Evolutionary conservation across 257 asterid species (phyloP).

Genomic region (Salvia hispanica): DNA sequence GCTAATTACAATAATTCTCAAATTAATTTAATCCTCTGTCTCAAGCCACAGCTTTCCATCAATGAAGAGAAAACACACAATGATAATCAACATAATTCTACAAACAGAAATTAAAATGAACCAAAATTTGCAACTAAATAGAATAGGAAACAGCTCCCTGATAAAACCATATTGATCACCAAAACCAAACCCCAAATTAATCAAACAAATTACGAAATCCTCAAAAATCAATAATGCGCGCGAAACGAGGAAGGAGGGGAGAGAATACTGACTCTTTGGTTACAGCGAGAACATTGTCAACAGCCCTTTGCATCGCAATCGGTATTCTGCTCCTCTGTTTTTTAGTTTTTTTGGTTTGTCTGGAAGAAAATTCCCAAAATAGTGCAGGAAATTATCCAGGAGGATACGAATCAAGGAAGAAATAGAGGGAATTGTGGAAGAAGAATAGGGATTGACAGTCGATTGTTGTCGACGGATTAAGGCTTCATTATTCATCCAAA

Average conservation of each 20-base stretch:
- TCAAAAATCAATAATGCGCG: background rate
- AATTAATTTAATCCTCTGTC: background rate
- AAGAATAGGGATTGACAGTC: conserved; percentile 37
- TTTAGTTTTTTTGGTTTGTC: too few species aligned
- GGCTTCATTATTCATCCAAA: background rate
- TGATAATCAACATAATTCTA: background rate
- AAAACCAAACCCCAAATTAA: conserved; percentile 19
- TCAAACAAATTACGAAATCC: background rate
- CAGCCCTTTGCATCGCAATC: conserved; percentile 81
- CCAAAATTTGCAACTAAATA: conserved; percentile 6
- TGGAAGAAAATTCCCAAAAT: conserved; percentile 26
- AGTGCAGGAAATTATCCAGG: conserved; percentile 7
- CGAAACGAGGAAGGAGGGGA: conserved; percentile 1
- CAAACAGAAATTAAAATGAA: background rate
- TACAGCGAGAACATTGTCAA: conserved; percentile 89
- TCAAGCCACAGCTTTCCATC: too few species aligned
- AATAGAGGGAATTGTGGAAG: conserved; percentile 28
- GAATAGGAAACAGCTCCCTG: background rate
- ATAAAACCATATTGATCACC: conserved; percentile 25
- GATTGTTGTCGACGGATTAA: conserved; percentile 43
- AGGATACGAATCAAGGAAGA: background rate
- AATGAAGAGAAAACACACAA: too few species aligned
- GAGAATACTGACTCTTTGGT: conserved; percentile 76
- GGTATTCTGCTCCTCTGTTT: conserved; percentile 26
- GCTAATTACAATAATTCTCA: conserved; percentile 1